A percentile compares a stretch with the other conserved stretches of the same genome.
These are phyloP conservation scores for Rosa multiflora DNA, from an alignment of 306 rosid genomes.

Conservation along the genomic window DNA sequence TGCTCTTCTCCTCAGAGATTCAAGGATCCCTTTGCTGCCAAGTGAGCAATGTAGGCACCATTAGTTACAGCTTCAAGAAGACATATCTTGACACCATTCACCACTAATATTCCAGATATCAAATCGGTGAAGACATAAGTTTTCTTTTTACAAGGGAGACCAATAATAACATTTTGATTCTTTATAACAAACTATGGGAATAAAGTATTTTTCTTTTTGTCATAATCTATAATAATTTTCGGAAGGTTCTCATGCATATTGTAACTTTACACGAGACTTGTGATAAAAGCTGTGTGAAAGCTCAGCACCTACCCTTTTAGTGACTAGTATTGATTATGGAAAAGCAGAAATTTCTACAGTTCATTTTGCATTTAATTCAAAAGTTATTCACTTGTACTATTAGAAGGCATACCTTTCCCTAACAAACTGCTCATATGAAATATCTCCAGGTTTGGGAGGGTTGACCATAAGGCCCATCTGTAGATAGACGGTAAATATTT, in stretches of 20 bases:
- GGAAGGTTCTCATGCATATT: not conserved
- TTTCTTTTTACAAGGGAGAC: not conserved
- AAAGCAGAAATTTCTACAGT: conserved; percentile 7
- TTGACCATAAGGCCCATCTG: conserved; percentile 98
- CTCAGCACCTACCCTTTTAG: not conserved
- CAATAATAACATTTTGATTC: not conserved
- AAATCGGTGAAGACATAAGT: not conserved
- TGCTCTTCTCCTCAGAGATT: conserved; percentile 93
- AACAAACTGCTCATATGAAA: conserved; percentile 74
- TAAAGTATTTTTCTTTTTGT: not conserved
- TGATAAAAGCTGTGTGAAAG: not conserved
- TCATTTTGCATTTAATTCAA: conserved; percentile 4
- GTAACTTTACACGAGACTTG: not conserved
- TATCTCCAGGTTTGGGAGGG: conserved; percentile 95
- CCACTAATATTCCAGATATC: conserved; percentile 3
- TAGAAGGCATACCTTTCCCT: conserved; percentile 75
- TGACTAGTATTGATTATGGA: not conserved
- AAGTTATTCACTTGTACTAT: conserved; percentile 11
- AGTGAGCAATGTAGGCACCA: conserved; percentile 22
- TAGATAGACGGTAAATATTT: conserved; percentile 27
- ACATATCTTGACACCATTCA: not conserved
- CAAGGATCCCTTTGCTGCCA: conserved; percentile 84
- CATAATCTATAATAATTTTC: not conserved
- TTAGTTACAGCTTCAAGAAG: conserved; percentile 21
- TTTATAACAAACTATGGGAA: not conserved